Evolutionary conservation across 768 basidiomycete genomes (phyloP).

Genomic region (Russula foetens): DNA sequence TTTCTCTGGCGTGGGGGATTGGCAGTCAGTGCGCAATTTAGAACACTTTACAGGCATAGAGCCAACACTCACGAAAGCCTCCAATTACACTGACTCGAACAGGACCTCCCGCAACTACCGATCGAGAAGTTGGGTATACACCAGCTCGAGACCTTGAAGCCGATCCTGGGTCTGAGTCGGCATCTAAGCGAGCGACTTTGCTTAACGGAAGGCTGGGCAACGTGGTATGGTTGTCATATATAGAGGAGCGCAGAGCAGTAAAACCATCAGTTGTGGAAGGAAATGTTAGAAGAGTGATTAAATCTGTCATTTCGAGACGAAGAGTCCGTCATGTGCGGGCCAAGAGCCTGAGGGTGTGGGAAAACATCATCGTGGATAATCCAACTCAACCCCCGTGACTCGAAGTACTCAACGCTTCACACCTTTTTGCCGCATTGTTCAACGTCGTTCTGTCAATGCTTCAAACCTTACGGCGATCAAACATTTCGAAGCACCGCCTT

Average conservation of each 20-base stretch:
- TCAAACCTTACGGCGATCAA: neutral
- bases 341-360: too few relatives aligned
- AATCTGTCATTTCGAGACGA: constrained; percentile 5
- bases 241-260: constrained; percentile 33
- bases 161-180: constrained; percentile 61
- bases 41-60: neutral
- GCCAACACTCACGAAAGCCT: constrained; percentile 25
- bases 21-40: too few relatives aligned
- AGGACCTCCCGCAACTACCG: constrained; percentile 28
- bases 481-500: neutral
- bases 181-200: constrained; percentile 60
- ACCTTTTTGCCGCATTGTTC: too few relatives aligned
- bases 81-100: constrained; percentile 42
- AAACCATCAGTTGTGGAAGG: constrained; percentile 42
- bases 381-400: too few relatives aligned
- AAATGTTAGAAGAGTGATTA: constrained; percentile 16
- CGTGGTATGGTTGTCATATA: constrained; percentile 31
- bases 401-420: too few relatives aligned
- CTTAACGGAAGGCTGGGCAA: constrained; percentile 47
- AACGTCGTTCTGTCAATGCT: neutral
- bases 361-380: too few relatives aligned
- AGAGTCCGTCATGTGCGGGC: too few relatives aligned
- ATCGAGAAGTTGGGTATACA: constrained; percentile 19
- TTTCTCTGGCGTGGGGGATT: constrained; percentile 15
- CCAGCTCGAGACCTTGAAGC: constrained; percentile 41